Evolutionary conservation across 2,329 filamentous ascomycete genomes (phyloP).

Genomic region (Ascochyta rabiei): DNA sequence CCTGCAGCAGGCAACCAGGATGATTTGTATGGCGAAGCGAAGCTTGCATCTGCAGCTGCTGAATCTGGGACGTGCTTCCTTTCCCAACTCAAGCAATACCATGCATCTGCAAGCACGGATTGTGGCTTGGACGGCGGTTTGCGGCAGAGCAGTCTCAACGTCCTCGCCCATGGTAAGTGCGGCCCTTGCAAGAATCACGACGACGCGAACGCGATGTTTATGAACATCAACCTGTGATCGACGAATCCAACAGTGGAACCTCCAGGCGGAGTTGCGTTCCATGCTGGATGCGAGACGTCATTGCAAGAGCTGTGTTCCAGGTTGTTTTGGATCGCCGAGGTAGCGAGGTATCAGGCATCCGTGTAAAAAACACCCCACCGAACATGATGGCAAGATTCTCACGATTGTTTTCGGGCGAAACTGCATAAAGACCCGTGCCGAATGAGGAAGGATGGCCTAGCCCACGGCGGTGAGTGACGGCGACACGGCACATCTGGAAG

Average conservation of each 20-base stretch:
- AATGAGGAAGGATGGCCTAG: constrained; percentile 27
- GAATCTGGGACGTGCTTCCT: too few species aligned
- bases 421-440: constrained; percentile 21
- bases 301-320: constrained; percentile 28
- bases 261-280: not conserved
- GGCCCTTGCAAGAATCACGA: not conserved
- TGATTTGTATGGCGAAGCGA: not conserved
- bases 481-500: constrained; percentile 2
- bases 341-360: constrained; percentile 4
- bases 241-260: not conserved
- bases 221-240: not conserved
- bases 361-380: constrained; percentile 19
- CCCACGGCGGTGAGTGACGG: constrained; percentile 21
- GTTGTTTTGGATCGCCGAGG: constrained; percentile 30
- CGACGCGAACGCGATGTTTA: not conserved
- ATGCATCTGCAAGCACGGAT: not conserved
- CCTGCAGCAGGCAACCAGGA: not conserved
- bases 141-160: not conserved
- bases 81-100: not conserved
- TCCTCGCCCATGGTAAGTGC: not conserved
- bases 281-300: constrained; percentile 25
- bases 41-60: not conserved
- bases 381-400: not conserved
- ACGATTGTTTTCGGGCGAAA: constrained; percentile 8
- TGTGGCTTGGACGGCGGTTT: not conserved